Percentiles rank a stretch among this genome's conserved stretches.
phyloP scores from a whole-genome alignment of 2,329 filamentous ascomycete species.

The Sporothrix mexicana region DNA sequence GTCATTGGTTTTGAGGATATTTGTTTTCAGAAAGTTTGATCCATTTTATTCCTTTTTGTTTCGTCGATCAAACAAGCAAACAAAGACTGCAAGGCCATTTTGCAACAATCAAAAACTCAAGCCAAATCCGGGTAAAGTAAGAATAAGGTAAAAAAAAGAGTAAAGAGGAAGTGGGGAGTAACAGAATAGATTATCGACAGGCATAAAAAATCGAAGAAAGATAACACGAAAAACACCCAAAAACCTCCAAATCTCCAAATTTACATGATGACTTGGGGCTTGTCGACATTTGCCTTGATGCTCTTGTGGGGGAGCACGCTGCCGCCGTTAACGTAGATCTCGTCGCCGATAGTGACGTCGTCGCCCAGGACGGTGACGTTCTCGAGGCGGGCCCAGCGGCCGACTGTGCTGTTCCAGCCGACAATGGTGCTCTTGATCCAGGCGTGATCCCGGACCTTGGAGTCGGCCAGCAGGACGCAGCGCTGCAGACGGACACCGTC shows the following conservation, averaged over 20 bases:
- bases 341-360: slow-evolving; percentile 95
- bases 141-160: not conserved
- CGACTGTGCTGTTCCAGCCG: slow-evolving; percentile 96
- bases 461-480: slow-evolving; percentile 84
- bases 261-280: slow-evolving; percentile 71
- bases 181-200: not conserved
- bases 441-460: slow-evolving; percentile 97
- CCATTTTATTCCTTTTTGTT: slow-evolving; percentile 4
- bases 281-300: slow-evolving; percentile 97
- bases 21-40: not conserved
- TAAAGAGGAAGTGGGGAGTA: not conserved
- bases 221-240: slow-evolving; percentile 8
- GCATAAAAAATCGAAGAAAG: slow-evolving; percentile 24
- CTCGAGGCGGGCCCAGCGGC: slow-evolving; percentile 94
- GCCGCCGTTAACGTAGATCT: slow-evolving; percentile 98
- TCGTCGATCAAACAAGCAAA: slow-evolving; percentile 27
- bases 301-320: slow-evolving; percentile 97
- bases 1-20: too few relatives aligned
- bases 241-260: slow-evolving; percentile 1
- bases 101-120: too few relatives aligned
- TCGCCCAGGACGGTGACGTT: slow-evolving; percentile 98
- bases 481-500: slow-evolving; percentile 94
- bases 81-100: too few relatives aligned
- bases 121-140: not conserved
- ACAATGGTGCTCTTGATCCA: slow-evolving; percentile 99